Evolutionary conservation across 495 filamentous ascomycete genomes (phyloP).

Genomic region (Clavariopsis aquatica): DNA sequence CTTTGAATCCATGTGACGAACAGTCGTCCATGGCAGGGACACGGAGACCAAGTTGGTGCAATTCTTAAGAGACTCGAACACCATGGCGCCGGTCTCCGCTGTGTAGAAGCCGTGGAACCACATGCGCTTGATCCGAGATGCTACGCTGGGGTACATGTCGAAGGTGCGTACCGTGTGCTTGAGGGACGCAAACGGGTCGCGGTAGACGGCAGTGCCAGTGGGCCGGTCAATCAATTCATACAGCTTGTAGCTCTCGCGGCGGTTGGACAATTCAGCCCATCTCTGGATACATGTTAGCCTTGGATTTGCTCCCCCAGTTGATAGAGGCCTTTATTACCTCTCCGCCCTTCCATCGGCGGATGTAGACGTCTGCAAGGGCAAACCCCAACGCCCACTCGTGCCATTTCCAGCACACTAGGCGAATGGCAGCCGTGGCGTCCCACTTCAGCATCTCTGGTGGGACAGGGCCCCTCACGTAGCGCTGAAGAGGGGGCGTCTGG

Average conservation of each 20-base stretch:
- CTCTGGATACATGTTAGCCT: slow-evolving; percentile 22
- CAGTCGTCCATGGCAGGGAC: slow-evolving; percentile 55
- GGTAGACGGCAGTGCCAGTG: slow-evolving; percentile 52
- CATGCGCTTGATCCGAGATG: slow-evolving; percentile 52
- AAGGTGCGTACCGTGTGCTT: slow-evolving; percentile 52
- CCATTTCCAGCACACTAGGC: slow-evolving; percentile 53
- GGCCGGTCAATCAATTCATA: slow-evolving; percentile 45
- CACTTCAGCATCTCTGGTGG: slow-evolving; percentile 53
- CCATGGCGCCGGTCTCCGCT: slow-evolving; percentile 49
- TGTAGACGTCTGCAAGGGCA: slow-evolving; percentile 52
- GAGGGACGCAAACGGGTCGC: slow-evolving; percentile 54
- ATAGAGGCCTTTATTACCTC: slow-evolving; percentile 42
- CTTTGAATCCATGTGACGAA: slow-evolving; percentile 48
- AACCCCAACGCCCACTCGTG: slow-evolving; percentile 56
- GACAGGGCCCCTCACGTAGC: slow-evolving; percentile 53
- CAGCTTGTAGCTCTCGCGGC: slow-evolving; percentile 45
- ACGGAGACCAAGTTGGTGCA: slow-evolving; percentile 50
- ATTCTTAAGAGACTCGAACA: slow-evolving; percentile 49
- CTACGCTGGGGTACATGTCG: slow-evolving; percentile 46
- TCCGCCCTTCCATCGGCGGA: slow-evolving; percentile 54
- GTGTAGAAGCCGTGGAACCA: slow-evolving; percentile 59
- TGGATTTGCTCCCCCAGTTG: neutral
- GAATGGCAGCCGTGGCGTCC: slow-evolving; percentile 50
- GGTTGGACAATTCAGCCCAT: slow-evolving; percentile 46
- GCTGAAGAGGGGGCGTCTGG: slow-evolving; percentile 47